These are phyloP conservation scores for Colletotrichum sp. DNA, from an alignment of 2,329 filamentous ascomycete species.

Conservation along the genomic window DNA sequence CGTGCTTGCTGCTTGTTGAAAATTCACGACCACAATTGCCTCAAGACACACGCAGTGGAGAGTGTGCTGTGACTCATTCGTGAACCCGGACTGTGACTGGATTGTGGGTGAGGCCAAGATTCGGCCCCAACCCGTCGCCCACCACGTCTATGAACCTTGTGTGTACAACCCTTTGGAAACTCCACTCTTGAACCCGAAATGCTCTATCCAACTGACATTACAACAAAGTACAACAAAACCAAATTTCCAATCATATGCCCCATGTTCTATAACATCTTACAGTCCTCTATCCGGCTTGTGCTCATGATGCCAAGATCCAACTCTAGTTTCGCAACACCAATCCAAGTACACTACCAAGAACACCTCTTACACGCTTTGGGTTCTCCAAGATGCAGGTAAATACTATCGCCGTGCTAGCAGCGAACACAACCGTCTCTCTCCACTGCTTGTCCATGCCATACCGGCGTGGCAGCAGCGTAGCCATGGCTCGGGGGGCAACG, in stretches of 20 bases:
- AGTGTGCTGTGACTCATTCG: background rate
- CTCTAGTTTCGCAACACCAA: conserved; percentile 48
- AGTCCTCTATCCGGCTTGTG: background rate
- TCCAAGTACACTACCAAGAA: conserved; percentile 66
- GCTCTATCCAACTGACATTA: background rate
- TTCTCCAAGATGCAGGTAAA: conserved; percentile 71
- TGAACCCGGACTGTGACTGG: background rate
- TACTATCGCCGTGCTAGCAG: conserved; percentile 71
- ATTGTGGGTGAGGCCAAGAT: background rate
- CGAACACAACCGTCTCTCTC: conserved; percentile 71
- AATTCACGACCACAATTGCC: background rate
- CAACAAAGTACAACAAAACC: background rate
- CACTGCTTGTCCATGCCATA: conserved; percentile 69
- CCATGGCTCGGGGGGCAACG: conserved; percentile 78
- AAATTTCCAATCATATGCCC: background rate
- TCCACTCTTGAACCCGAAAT: background rate
- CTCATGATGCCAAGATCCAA: background rate
- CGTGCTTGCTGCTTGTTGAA: background rate
- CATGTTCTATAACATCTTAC: background rate
- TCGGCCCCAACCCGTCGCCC: background rate
- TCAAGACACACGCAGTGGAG: background rate
- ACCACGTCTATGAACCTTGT: background rate
- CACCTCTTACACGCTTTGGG: conserved; percentile 66
- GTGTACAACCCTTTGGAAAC: background rate
- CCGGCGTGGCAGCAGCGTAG: conserved; percentile 73